Conservation (phyloP, 75 land plant genomes). For the Isoetes taiwanensis region DNA sequence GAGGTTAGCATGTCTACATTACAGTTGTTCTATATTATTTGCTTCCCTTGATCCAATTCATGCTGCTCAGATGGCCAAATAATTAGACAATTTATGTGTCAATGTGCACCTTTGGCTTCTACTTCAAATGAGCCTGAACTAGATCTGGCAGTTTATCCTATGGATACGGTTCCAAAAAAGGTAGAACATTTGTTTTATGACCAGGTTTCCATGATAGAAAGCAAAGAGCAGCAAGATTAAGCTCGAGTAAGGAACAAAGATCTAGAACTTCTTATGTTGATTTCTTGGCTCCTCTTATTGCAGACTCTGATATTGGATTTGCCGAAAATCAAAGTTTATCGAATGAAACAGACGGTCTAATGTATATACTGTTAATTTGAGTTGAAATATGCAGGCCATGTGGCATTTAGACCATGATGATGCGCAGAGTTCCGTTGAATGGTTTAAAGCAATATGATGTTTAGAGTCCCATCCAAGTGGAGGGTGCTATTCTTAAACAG, state of each 20-base stretch:
- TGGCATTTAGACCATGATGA: too few species aligned
- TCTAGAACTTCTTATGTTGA: conserved; percentile 3
- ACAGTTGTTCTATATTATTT: too few species aligned
- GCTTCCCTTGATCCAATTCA: conserved; percentile 1
- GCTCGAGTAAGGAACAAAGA: neutral
- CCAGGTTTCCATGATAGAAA: conserved; percentile 2
- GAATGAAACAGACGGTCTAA: too few species aligned
- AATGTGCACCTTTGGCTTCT: conserved; percentile 1
- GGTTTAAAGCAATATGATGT: too few species aligned
- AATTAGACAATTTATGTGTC: conserved; percentile 2
- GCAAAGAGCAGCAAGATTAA: neutral
- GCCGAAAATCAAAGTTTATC: too few species aligned
- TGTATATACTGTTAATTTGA: too few species aligned
- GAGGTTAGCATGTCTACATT: too few species aligned
- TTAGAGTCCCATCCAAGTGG: too few species aligned
- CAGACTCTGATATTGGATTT: conserved; percentile 1
- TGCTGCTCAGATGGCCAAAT: conserved; percentile 3
- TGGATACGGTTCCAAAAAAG: conserved; percentile 7
- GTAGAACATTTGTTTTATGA: neutral
- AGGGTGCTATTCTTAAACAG: too few species aligned
- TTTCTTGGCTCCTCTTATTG: neutral
- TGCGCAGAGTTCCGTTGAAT: too few species aligned
- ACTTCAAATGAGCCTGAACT: conserved; percentile 6
- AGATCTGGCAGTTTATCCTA: conserved; percentile 1
- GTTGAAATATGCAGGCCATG: too few species aligned